phyloP scores from a whole-genome alignment of 345 rosid genomes.

The Citrus maxima region DNA sequence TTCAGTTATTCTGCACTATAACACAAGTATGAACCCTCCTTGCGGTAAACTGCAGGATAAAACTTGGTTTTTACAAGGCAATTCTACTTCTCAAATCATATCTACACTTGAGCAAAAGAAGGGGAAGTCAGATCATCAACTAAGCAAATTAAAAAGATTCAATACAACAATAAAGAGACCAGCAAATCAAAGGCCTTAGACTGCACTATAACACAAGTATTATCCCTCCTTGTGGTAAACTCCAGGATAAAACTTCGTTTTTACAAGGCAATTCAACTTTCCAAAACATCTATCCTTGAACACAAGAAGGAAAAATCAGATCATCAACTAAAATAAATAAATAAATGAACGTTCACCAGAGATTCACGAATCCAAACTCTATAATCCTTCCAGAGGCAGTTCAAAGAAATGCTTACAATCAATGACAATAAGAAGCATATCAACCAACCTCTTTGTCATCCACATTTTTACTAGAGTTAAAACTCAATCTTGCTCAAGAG shows the following conservation, averaged over 20 bases:
- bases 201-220: background rate
- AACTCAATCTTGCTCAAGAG: background rate
- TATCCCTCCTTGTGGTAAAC: background rate
- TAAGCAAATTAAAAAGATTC: background rate
- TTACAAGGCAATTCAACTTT: background rate
- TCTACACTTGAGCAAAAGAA: background rate
- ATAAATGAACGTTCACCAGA: background rate
- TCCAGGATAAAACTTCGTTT: background rate
- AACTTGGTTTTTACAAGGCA: background rate
- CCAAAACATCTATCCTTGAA: background rate
- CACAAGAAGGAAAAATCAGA: background rate
- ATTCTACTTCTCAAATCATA: background rate
- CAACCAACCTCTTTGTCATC: background rate
- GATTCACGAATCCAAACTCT: background rate
- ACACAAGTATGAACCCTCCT: background rate
- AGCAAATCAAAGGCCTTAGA: background rate
- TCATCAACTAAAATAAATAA: background rate
- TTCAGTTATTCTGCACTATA: background rate
- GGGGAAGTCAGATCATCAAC: background rate
- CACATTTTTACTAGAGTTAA: background rate
- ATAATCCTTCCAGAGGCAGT: background rate
- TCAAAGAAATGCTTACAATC: background rate
- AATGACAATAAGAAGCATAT: background rate
- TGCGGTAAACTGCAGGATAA: background rate
- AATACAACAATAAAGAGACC: too few species aligned